phyloP scores from a whole-genome alignment of 768 basidiomycete species.

The Mycena rebaudengoi region DNA sequence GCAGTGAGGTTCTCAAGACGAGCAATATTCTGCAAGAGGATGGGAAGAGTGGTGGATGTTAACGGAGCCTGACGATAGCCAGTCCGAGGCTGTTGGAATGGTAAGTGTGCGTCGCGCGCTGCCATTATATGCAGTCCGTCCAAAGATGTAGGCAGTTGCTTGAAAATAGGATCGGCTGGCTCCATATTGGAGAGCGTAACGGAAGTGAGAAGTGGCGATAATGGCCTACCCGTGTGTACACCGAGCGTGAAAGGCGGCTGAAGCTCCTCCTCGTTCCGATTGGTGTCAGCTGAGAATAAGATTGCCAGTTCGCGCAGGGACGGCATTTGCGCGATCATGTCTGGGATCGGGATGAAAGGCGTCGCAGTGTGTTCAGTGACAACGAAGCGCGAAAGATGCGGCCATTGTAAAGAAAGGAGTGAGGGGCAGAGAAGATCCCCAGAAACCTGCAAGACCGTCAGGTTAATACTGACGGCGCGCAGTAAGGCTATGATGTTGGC shows the following conservation, averaged over 20 bases:
- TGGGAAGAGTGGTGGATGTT: not conserved
- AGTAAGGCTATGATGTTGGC: not conserved
- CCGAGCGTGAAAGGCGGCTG: not conserved
- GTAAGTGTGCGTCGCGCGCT: not conserved
- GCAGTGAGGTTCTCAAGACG: not conserved
- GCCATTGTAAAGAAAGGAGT: not conserved
- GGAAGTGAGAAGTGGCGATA: not conserved
- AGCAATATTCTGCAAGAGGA: not conserved
- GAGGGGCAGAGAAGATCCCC: not conserved
- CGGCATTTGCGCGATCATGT: not conserved
- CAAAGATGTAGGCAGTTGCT: not conserved
- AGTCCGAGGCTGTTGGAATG: not conserved
- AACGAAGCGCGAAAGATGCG: not conserved
- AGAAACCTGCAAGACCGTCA: not conserved
- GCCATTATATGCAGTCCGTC: not conserved
- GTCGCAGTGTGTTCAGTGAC: conserved; percentile 1
- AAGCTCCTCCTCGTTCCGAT: not conserved
- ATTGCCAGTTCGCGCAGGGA: not conserved
- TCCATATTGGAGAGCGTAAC: not conserved
- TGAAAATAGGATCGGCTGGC: not conserved
- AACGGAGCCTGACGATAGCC: not conserved
- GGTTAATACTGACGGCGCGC: not conserved
- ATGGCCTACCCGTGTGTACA: not conserved
- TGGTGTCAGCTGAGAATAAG: not conserved
- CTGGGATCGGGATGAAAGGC: not conserved